These are phyloP conservation scores for Fusarium ramigenum DNA, from an alignment of 2,329 filamentous ascomycete species.

Conservation along the genomic window DNA sequence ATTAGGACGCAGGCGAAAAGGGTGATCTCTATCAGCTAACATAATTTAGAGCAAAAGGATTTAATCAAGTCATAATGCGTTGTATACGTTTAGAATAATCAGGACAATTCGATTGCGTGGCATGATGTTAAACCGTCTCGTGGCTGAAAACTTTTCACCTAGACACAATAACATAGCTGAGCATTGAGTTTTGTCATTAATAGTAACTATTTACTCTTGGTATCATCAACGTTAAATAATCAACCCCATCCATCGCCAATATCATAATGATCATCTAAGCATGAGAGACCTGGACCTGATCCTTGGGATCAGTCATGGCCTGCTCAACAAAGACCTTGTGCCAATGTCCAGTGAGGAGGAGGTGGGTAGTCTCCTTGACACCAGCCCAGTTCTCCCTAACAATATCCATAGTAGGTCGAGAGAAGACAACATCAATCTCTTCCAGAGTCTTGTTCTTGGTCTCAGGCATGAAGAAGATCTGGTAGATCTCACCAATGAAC, in stretches of 20 bases:
- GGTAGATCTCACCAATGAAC: constrained; percentile 75
- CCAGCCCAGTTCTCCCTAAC: constrained; percentile 65
- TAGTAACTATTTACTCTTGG: constrained; percentile 4
- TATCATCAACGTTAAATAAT: constrained; percentile 18
- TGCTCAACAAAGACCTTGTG: constrained; percentile 41
- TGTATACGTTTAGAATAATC: too few relatives aligned
- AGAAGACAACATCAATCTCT: constrained; percentile 76
- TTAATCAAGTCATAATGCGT: rapidly evolving
- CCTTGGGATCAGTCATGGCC: constrained; percentile 23
- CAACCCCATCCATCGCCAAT: too few relatives aligned
- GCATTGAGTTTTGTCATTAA: background rate
- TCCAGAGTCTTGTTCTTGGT: constrained; percentile 75
- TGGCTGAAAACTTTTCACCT: too few relatives aligned
- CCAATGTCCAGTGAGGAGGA: constrained; percentile 37
- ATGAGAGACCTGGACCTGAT: constrained; percentile 6
- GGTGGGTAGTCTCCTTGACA: constrained; percentile 45
- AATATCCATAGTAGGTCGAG: constrained; percentile 68
- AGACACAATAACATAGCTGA: background rate
- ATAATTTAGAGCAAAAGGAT: too few relatives aligned
- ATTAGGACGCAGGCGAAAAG: rapidly evolving
- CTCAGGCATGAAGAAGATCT: constrained; percentile 79
- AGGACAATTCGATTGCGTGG: background rate
- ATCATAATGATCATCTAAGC: background rate
- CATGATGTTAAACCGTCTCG: rapidly evolving
- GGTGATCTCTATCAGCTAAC: too few relatives aligned